A percentile compares a stretch with the other conserved stretches of the same genome.
phyloP scores from a whole-genome alignment of 768 basidiomycete genomes.

The Tylopilus rubrobrunneus region DNA sequence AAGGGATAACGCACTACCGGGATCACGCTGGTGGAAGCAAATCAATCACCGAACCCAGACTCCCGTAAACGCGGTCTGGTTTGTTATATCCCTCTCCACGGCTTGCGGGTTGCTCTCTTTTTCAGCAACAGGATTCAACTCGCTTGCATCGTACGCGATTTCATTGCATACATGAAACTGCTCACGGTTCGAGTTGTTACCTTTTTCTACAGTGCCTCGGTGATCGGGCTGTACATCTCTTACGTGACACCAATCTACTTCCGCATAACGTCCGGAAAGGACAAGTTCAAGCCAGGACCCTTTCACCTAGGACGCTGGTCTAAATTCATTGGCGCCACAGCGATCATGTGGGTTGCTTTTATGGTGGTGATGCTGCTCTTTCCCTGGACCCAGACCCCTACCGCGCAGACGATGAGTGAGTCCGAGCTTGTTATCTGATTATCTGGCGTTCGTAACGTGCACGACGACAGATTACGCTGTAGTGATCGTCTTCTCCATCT shows the following conservation, averaged over 20 bases:
- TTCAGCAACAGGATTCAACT: constrained; percentile 32
- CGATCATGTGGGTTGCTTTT: constrained; percentile 31
- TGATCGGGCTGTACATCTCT: constrained; percentile 35
- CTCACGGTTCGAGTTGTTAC: background rate
- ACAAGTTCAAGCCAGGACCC: constrained; percentile 32
- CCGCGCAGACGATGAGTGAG: constrained; percentile 33
- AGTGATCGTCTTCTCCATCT: constrained; percentile 28
- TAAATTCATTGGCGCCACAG: constrained; percentile 28
- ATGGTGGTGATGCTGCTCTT: constrained; percentile 35
- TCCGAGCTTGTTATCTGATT: background rate
- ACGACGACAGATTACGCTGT: constrained; percentile 17
- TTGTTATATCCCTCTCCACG: constrained; percentile 31
- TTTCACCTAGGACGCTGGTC: constrained; percentile 33
- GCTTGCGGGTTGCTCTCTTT: constrained; percentile 32
- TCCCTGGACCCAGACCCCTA: constrained; percentile 22
- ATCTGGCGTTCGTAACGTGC: background rate
- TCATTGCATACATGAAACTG: background rate
- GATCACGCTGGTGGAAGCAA: constrained; percentile 36
- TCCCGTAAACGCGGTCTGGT: constrained; percentile 40
- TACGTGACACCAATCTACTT: constrained; percentile 36
- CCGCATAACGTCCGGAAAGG: constrained; percentile 32
- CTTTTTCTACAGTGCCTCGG: constrained; percentile 22
- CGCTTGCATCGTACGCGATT: constrained; percentile 12
- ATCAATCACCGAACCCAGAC: constrained; percentile 31
- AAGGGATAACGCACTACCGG: constrained; percentile 36